Percentiles rank a stretch among this genome's conserved stretches.
Evolutionary conservation across 2,329 filamentous ascomycete genomes (phyloP).

Genomic region (Neoscytalidium dimidiatum): DNA sequence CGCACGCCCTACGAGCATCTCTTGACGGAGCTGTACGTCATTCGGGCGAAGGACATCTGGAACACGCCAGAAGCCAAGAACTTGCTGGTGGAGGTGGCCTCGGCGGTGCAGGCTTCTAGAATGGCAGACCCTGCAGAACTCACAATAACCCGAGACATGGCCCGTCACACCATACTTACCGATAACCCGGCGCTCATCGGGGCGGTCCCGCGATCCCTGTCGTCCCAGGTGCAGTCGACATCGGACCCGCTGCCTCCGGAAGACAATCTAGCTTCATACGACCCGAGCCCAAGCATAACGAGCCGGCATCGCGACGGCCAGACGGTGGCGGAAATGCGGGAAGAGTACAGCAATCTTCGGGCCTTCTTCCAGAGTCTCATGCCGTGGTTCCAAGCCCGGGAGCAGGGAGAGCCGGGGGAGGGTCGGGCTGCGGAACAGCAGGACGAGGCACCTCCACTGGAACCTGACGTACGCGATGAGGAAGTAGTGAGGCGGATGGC

Average conservation of each 20-base stretch:
- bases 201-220: conserved; percentile 66
- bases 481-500: conserved; percentile 19
- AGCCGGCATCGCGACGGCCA: neutral
- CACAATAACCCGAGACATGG: conserved; percentile 57
- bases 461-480: conserved; percentile 19
- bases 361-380: conserved; percentile 21
- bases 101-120: conserved; percentile 48
- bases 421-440: neutral
- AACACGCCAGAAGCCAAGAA: conserved; percentile 71
- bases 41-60: conserved; percentile 81
- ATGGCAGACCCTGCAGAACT: conserved; percentile 40
- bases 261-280: conserved; percentile 38
- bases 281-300: conserved; percentile 8
- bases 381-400: conserved; percentile 19
- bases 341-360: conserved; percentile 20
- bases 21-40: conserved; percentile 73
- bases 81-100: conserved; percentile 70
- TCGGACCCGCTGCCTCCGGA: conserved; percentile 81
- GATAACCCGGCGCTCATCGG: conserved; percentile 72
- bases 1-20: conserved; percentile 67
- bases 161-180: conserved; percentile 76
- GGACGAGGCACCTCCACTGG: neutral
- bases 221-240: conserved; percentile 58
- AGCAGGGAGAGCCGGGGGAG: neutral
- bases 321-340: conserved; percentile 6